Evolutionary conservation across 768 basidiomycete species (phyloP).

Genomic region (Coprinopsis sp.): DNA sequence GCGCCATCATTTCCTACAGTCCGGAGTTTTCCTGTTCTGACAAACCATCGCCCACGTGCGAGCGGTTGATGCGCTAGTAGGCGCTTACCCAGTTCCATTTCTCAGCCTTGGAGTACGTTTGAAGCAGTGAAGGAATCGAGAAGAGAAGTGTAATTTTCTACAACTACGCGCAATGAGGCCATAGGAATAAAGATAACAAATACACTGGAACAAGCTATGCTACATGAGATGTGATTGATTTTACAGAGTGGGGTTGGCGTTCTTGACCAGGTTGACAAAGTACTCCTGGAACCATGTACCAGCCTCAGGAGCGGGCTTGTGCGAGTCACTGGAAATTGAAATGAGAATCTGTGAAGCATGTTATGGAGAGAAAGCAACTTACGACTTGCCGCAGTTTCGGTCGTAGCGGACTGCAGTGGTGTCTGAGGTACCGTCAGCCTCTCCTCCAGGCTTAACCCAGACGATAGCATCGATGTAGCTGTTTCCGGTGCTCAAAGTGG

Average conservation of each 20-base stretch:
- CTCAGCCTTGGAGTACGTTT: too few species aligned
- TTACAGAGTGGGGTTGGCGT: slow-evolving; percentile 51
- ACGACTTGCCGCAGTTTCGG: slow-evolving; percentile 44
- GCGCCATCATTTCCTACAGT: not conserved
- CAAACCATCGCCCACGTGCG: too few species aligned
- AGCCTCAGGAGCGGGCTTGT: slow-evolving; percentile 54
- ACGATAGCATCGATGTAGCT: slow-evolving; percentile 55
- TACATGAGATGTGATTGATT: too few species aligned
- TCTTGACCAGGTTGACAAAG: slow-evolving; percentile 51
- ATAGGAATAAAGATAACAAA: too few species aligned
- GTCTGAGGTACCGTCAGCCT: slow-evolving; percentile 60
- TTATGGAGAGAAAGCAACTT: slow-evolving; percentile 18
- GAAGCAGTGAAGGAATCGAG: too few species aligned
- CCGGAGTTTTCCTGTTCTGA: too few species aligned
- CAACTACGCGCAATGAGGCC: too few species aligned
- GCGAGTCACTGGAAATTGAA: slow-evolving; percentile 39
- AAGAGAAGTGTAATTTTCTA: too few species aligned
- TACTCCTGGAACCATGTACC: slow-evolving; percentile 69
- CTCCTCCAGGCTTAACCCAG: slow-evolving; percentile 68
- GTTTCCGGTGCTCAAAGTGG: slow-evolving; percentile 51
- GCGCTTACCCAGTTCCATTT: too few species aligned
- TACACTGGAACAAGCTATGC: too few species aligned
- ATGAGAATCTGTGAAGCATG: not conserved
- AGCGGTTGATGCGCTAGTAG: too few species aligned
- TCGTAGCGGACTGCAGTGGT: slow-evolving; percentile 50